Base-by-base conservation (phyloP, 805 yeast genomes). In the Wickerhamiella kazuoi region DNA sequence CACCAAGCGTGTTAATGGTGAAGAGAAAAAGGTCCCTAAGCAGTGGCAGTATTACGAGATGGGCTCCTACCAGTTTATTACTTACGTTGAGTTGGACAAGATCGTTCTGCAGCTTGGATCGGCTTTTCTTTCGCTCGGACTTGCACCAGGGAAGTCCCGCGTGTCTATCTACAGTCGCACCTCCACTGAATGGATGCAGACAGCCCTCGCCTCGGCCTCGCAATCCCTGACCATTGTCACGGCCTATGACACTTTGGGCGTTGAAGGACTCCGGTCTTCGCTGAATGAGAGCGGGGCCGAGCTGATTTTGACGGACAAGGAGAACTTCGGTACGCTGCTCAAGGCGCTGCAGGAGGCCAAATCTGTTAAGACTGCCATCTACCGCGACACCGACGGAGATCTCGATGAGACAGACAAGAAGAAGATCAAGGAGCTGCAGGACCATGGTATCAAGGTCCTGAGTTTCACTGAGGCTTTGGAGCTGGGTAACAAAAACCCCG, bases 151-250 rank as follows among this genome's bases (percentile, higher is more conserved):
- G 47, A 61, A 60, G 24, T 76, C 76, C 48, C 72, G 71, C 48
- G 56, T 87, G 50, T 95, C 84, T 58, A 69, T 87, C 40, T 90
- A 76, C 61, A 95, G 95, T 20, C 60, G 80, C 17, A 90, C 98
- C 13, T 79, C 93, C 14, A 77, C 72, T 41, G 74, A 73, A 54
- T 87, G 97, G 97, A 72, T 87, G 82, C 79, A 81, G 62, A 71
- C 81, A 24, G 87, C 74, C 47, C 58, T 82, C 43, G 94, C 86
- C 14, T 69, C 82, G 39, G 72, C 73, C 50, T 65, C 84, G 38
- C 95, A 83, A 60, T 62, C 70, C 37, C 76, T 90, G 44, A 80
- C 97, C 19, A 69, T 79, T 41, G 97, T 84, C 31, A 90, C 98
- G 14, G 97, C 98, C 30, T 90, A 90, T 60, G 55, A 51, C 35